phyloP scores from a whole-genome alignment of 2,329 filamentous ascomycete species.

The Scopulariopsis brevicaulis region DNA sequence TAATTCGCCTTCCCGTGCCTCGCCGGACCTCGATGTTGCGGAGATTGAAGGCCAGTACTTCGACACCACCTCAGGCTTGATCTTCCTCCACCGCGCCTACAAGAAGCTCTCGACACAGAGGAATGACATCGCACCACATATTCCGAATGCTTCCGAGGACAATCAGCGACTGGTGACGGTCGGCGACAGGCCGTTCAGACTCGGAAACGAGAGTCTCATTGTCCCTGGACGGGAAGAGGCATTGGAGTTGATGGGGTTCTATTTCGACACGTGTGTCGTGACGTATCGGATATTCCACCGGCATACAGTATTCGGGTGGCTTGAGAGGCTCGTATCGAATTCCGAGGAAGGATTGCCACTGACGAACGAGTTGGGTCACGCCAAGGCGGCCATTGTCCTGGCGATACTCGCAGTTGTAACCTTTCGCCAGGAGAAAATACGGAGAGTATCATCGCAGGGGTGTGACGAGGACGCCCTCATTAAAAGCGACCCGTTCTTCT shows the following conservation, averaged over 20 bases:
- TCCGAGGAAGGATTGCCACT: slow-evolving; percentile 22
- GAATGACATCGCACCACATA: slow-evolving; percentile 11
- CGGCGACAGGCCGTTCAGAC: slow-evolving; percentile 29
- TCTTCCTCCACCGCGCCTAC: slow-evolving; percentile 41
- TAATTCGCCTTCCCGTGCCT: slow-evolving; percentile 11
- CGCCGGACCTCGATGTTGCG: slow-evolving; percentile 31
- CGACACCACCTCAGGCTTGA: slow-evolving; percentile 37
- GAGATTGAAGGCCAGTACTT: slow-evolving; percentile 42
- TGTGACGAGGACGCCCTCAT: not conserved
- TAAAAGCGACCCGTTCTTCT: slow-evolving; percentile 25
- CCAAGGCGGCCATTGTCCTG: slow-evolving; percentile 33
- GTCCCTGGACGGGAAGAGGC: not conserved
- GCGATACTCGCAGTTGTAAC: slow-evolving; percentile 34
- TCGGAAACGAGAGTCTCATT: slow-evolving; percentile 1
- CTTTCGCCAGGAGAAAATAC: slow-evolving; percentile 28
- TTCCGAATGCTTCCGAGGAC: not conserved
- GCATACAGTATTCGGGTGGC: slow-evolving; percentile 37
- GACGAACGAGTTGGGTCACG: slow-evolving; percentile 24
- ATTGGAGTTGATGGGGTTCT: slow-evolving; percentile 29
- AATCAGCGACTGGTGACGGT: slow-evolving; percentile 33
- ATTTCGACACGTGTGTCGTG: slow-evolving; percentile 49
- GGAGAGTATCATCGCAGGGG: slow-evolving; percentile 2
- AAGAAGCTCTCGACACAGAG: slow-evolving; percentile 33
- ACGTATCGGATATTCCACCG: slow-evolving; percentile 48
- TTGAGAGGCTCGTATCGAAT: slow-evolving; percentile 26